Evolutionary conservation across 2,329 filamentous ascomycete genomes (phyloP).

Genomic region (Zymoseptoria ardabiliae): DNA sequence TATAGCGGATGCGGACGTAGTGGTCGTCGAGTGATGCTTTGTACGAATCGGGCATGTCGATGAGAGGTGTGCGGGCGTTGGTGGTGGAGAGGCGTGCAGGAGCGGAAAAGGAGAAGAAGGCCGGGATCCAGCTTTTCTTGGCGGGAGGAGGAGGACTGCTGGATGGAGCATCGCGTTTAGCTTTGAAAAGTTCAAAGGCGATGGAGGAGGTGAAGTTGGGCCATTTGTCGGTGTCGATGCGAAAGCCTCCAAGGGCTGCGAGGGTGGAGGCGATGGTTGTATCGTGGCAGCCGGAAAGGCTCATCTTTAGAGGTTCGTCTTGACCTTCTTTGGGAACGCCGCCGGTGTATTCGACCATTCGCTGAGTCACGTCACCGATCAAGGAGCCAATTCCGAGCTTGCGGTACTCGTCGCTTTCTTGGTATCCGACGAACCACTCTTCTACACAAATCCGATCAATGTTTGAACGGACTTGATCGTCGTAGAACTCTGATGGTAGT

Average conservation of each 20-base stretch:
- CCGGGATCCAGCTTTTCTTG: constrained; percentile 19
- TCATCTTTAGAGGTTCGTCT: constrained; percentile 58
- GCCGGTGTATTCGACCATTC: constrained; percentile 40
- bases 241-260: constrained; percentile 70
- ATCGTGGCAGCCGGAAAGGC: constrained; percentile 81
- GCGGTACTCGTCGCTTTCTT: constrained; percentile 80
- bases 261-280: constrained; percentile 81
- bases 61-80: constrained; percentile 46
- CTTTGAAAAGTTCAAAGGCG: constrained; percentile 80
- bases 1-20: constrained; percentile 87
- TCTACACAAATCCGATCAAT: constrained; percentile 71
- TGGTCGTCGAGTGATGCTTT: constrained; percentile 60
- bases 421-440: constrained; percentile 88
- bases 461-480: constrained; percentile 59
- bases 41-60: constrained; percentile 51
- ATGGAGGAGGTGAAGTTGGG: constrained; percentile 90
- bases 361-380: constrained; percentile 68
- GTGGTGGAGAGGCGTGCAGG: constrained; percentile 6
- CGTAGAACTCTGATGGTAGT: constrained; percentile 82
- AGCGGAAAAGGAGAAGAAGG: constrained; percentile 22
- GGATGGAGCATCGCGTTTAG: constrained; percentile 30
- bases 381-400: constrained; percentile 77
- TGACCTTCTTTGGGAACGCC: constrained; percentile 31
- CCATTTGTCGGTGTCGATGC: constrained; percentile 60
- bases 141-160: constrained; percentile 8